phyloP scores from a whole-genome alignment of 345 rosid species.

The Garcia nutans region DNA sequence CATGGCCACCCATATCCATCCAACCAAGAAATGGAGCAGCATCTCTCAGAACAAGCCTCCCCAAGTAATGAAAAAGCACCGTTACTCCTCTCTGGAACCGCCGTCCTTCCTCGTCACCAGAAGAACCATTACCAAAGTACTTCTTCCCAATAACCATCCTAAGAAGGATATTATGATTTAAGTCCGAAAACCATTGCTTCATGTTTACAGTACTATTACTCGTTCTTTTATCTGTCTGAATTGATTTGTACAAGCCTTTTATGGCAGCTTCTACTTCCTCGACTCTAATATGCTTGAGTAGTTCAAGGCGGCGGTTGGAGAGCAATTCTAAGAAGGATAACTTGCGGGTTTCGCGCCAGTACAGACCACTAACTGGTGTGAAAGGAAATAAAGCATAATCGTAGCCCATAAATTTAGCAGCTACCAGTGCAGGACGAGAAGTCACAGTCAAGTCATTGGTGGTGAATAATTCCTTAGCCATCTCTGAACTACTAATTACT shows the following conservation, averaged over 20 bases:
- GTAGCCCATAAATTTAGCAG: conserved; percentile 26
- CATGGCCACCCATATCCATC: conserved; percentile 41
- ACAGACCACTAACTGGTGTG: conserved; percentile 27
- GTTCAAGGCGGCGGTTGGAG: conserved; percentile 33
- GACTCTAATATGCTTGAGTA: conserved; percentile 17
- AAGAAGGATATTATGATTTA: conserved; percentile 34
- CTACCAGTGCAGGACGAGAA: conserved; percentile 26
- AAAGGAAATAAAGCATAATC: conserved; percentile 34
- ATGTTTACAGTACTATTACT: conserved; percentile 24
- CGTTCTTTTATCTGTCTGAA: background rate
- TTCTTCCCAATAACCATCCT: conserved; percentile 41
- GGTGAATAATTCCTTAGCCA: conserved; percentile 39
- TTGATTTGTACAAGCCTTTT: conserved; percentile 17
- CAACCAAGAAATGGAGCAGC: conserved; percentile 33
- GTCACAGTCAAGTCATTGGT: conserved; percentile 28
- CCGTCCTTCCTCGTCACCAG: conserved; percentile 17
- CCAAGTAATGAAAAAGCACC: conserved; percentile 20
- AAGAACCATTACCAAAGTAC: conserved; percentile 15
- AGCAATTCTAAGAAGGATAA: conserved; percentile 27
- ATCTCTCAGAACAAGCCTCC: conserved; percentile 30
- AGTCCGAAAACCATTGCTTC: conserved; percentile 33
- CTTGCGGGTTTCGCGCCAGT: conserved; percentile 52
- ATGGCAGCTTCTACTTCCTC: conserved; percentile 27
- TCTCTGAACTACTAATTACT: conserved; percentile 35
- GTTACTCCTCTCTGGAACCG: conserved; percentile 19